Evolutionary conservation across 2,329 filamentous ascomycete genomes (phyloP).

Genomic region (Colletotrichum spinosum): DNA sequence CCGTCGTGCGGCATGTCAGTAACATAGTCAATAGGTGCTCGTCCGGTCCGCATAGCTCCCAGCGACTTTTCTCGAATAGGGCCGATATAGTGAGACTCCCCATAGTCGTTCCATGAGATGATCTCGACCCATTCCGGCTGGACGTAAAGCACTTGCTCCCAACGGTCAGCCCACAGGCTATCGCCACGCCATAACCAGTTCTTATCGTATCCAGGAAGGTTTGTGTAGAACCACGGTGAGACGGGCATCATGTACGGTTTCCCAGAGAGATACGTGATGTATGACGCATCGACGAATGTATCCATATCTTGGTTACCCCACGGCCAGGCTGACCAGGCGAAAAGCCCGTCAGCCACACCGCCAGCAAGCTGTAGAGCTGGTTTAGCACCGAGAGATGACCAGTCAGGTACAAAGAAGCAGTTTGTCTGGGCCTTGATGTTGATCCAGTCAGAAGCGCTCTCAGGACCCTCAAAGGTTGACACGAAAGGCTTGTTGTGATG

Average conservation of each 20-base stretch:
- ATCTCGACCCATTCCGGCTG: no score
- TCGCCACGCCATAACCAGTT: conserved; percentile 73
- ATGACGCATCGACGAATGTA: conserved; percentile 38
- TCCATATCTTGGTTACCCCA: conserved; percentile 38
- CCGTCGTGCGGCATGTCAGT: no score
- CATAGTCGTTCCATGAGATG: no score
- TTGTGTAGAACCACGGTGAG: conserved; percentile 70
- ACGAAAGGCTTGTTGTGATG: conserved; percentile 47
- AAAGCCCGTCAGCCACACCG: conserved; percentile 47
- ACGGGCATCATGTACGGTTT: conserved; percentile 62
- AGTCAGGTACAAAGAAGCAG: conserved; percentile 59
- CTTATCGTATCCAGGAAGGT: conserved; percentile 65
- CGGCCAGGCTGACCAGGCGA: conserved; percentile 52
- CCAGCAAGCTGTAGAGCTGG: conserved; percentile 30
- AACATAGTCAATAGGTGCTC: no score
- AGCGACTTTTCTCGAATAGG: no score
- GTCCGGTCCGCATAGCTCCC: no score
- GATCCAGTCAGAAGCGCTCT: conserved; percentile 54
- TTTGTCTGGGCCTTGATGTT: conserved; percentile 51
- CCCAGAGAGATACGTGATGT: conserved; percentile 13
- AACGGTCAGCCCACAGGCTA: no score
- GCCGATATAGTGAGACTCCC: no score
- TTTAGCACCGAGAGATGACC: conserved; percentile 49
- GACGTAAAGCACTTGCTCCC: no score
- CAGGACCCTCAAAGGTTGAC: conserved; percentile 57